These are phyloP conservation scores for Magnusiomyces clavatus DNA, from an alignment of 1,139 yeast species.

Conservation along the genomic window DNA sequence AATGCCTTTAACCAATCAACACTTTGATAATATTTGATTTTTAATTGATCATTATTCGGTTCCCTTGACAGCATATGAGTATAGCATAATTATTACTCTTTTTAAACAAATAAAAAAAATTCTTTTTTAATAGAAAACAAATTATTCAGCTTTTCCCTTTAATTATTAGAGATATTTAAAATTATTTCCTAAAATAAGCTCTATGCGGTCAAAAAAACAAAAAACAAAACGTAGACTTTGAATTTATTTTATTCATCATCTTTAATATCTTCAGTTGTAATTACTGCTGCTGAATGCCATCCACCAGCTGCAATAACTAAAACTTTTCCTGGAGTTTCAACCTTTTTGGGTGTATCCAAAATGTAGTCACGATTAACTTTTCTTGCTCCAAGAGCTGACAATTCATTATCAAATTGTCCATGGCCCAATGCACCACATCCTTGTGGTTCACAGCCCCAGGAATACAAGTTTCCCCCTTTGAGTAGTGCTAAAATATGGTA, in stretches of 20 bases:
- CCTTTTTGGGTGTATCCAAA: constrained; percentile 40
- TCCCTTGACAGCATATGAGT: too few relatives aligned
- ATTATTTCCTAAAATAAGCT: too few relatives aligned
- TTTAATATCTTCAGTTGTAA: constrained; percentile 23
- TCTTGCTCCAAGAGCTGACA: too few relatives aligned
- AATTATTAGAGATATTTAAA: too few relatives aligned
- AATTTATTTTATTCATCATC: background rate
- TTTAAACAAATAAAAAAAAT: background rate
- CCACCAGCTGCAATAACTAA: constrained; percentile 63
- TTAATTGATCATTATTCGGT: background rate
- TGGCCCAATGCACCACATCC: too few relatives aligned
- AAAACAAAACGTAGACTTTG: background rate
- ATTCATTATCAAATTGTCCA: too few relatives aligned
- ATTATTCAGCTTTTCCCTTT: background rate
- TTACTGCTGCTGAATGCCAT: constrained; percentile 61
- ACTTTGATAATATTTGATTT: constrained; percentile 7
- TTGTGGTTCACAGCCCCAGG: constrained; percentile 58
- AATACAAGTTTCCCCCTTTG: constrained; percentile 48
- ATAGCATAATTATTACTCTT: background rate
- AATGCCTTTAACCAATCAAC: background rate
- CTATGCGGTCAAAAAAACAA: too few relatives aligned
- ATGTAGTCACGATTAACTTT: constrained; percentile 8
- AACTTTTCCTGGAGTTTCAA: constrained; percentile 37
- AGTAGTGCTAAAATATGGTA: constrained; percentile 62
- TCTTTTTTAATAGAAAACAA: background rate